A percentile compares a stretch with the other conserved stretches of the same genome.
Conservation (phyloP, 371 early-diverging fungal genomes). For the Lichtheimia ornata region DNA sequence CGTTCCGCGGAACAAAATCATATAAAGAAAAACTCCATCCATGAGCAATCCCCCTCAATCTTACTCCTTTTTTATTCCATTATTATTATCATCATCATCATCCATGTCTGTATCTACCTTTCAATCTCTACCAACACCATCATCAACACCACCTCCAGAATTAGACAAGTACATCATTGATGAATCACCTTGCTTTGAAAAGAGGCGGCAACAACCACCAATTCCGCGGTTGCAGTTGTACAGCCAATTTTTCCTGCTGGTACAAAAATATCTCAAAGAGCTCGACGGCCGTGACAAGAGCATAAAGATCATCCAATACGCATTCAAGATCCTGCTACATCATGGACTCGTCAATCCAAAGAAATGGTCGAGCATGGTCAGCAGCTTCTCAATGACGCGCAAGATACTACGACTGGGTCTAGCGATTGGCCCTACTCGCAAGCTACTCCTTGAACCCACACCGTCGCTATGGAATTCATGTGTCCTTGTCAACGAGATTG, state of each 20-base stretch:
- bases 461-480: slow-evolving; percentile 11
- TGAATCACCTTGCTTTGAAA: background rate
- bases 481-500: slow-evolving; percentile 41
- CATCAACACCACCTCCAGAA: slow-evolving; percentile 24
- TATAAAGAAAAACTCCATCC: background rate
- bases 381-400: slow-evolving; percentile 73
- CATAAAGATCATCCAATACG: slow-evolving; percentile 80
- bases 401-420: slow-evolving; percentile 74
- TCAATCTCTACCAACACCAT: slow-evolving; percentile 23
- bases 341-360: slow-evolving; percentile 38
- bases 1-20: slow-evolving; percentile 14
- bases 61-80: background rate
- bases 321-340: slow-evolving; percentile 66
- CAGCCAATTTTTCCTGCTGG: slow-evolving; percentile 3
- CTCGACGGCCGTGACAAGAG: slow-evolving; percentile 86
- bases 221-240: background rate
- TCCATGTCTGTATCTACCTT: background rate
- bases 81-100: background rate
- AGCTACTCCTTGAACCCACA: slow-evolving; percentile 19
- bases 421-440: slow-evolving; percentile 58
- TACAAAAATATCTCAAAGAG: slow-evolving; percentile 40
- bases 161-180: background rate
- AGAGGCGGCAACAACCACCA: background rate
- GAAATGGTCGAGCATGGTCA: slow-evolving; percentile 55
- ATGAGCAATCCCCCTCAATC: background rate